Evolutionary conservation across 495 filamentous ascomycete genomes (phyloP), one percentile per base, ranked within the genome.

Genomic region (Lepraria neglecta): DNA sequence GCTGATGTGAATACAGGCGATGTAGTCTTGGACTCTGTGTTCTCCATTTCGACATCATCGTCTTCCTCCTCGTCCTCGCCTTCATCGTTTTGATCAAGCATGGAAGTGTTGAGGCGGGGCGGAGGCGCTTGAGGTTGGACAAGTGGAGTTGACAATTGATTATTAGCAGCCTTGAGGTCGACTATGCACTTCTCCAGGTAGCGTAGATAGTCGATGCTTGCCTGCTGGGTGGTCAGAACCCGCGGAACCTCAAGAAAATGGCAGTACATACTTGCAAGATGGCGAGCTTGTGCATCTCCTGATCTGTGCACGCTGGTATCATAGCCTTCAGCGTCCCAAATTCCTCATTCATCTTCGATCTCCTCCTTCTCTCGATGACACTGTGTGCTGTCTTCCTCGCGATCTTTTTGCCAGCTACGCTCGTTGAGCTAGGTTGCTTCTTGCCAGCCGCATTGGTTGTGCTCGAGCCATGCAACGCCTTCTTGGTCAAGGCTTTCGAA

Each of bases 301-400:
- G 87, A 21, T 91, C 90, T 33, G 64, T 71, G 69, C 94, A 97
- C 1, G 94, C 95, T 1, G 95, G 95, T 65, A 98, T 95, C 87
- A 98, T 88, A 69, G 87, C 83, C 76, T 97, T 97, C 61, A 98
- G 76, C 17, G 94, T 87, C 1, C 83, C 87, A 76, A 98, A 98
- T 73, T 97, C 94, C 68, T 97, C 94, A 67, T 98, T 98, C 94
- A 98, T 98, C 78, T 97, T 98, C 6, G 89, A 95, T 54, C 94
- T 79, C 64, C 94, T 78, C 52, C 95, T 76, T 17, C 94, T 82
- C 75, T 98, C 94, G 68, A 98, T 98, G 66, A 97, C 72, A 65
- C 90, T 95, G 68, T 98, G 94, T 3, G 94, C 94, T 2, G 95
- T 98, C 73, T 97, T 98, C 65, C 94, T 82, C 5, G 94, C 91